Conservation (phyloP, 1,139 yeast species). For the Insectozyma bohioensis region DNA sequence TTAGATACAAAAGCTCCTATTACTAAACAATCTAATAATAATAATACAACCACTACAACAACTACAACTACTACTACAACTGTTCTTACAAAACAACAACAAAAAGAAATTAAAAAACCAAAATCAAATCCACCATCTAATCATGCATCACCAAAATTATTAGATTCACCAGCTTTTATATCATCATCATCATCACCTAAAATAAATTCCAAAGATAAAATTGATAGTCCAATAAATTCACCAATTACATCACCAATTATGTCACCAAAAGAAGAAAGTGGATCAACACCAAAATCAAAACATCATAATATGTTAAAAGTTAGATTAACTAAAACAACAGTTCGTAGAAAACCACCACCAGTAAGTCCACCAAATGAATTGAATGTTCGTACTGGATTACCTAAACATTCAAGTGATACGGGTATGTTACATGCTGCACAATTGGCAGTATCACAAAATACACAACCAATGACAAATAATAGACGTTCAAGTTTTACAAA, state of each 20-base stretch:
- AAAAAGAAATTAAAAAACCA: background rate
- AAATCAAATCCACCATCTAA: constrained; percentile 2
- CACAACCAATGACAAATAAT: constrained; percentile 23
- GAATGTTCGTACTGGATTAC: constrained; percentile 38
- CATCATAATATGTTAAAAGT: constrained; percentile 11
- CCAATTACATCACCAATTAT: constrained; percentile 1
- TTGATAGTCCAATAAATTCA: background rate
- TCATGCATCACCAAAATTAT: constrained; percentile 24
- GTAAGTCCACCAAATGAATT: constrained; percentile 20
- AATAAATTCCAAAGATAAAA: background rate
- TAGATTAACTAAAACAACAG: constrained; percentile 16
- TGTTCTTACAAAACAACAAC: constrained; percentile 15
- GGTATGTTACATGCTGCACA: constrained; percentile 46
- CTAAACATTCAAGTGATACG: constrained; percentile 17
- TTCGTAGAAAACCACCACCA: constrained; percentile 41
- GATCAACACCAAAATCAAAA: constrained; percentile 3
- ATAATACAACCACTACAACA: constrained; percentile 3
- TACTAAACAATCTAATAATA: constrained; percentile 3
- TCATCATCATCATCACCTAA: background rate
- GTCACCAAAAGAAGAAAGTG: constrained; percentile 6
- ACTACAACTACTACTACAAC: constrained; percentile 1
- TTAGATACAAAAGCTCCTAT: constrained; percentile 2
- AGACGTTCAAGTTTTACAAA: constrained; percentile 41
- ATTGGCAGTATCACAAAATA: constrained; percentile 42
- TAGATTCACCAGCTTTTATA: constrained; percentile 24